Evolutionary conservation across 2,329 filamentous ascomycete species (phyloP), one percentile per base, ranked within the genome.

Genomic region (Scolecobasidium constrictum): DNA sequence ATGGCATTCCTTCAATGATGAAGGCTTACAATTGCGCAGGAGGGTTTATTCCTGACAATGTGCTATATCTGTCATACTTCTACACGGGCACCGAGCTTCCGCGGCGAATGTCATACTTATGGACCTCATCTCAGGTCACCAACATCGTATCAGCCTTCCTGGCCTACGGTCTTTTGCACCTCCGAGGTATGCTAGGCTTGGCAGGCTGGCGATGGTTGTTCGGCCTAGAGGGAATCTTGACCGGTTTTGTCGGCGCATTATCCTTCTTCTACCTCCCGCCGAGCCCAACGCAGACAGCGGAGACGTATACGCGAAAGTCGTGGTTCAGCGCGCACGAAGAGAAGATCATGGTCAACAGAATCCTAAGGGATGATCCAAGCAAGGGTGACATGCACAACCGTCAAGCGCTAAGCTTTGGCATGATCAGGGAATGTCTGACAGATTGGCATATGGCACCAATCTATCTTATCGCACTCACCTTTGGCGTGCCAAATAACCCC

Each of bases 341-440:
- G 22, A 43, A 42, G 6, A 53, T 54, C 44, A 53, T 50, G 23
- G 51, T 52, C 40, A 54, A 54, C 22, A 47, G 52, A 3, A 43
- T 54, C 13, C 45, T 53, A 4, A 39, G 52, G 16, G 52, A 54
- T 15, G 52, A 54, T 34, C 52, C 52, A 0, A 67, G 65, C 38
- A 77, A 77, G 48, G 72, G 72, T n/a, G 67, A 67, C 47, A 77
- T 77, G 73, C 72, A 77, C 56, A 77, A 77, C 48, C 63, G 73
- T 3, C 70, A 78, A 53, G 69, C 68, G 0, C 55, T 78, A 5
- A 67, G 62, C 0, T 55, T 61, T 0, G 55, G 49, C 22, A 66
- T 73, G 57, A 57, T 77, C 11, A 69, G 66, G 62, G 49, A 68
- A 12, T 67, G 67, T 19, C 48, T 75, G 4, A 61, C 54, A 11